phyloP scores from a whole-genome alignment of 2,329 filamentous ascomycete genomes.

The Bipolaris gigantea region DNA sequence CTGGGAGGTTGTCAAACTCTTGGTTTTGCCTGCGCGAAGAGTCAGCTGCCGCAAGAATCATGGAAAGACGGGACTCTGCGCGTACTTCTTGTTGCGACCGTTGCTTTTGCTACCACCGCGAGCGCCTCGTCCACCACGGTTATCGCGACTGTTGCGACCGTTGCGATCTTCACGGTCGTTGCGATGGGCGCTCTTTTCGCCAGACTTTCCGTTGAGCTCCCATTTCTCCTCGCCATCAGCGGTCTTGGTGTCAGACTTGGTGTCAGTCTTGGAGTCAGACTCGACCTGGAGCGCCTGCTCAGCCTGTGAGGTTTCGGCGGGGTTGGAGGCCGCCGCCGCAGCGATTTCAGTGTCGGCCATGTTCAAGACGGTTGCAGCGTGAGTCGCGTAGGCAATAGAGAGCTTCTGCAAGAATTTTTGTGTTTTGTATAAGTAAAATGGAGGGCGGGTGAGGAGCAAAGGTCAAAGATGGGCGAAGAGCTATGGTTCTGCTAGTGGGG shows the following conservation, averaged over 20 bases:
- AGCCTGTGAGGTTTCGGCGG: conserved; percentile 21
- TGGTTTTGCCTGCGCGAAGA: conserved; percentile 26
- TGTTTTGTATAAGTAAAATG: neutral
- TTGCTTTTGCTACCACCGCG: conserved; percentile 19
- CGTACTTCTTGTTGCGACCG: conserved; percentile 23
- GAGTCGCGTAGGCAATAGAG: conserved; percentile 10
- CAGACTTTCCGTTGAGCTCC: conserved; percentile 22
- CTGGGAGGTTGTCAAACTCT: conserved; percentile 56
- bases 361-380: conserved; percentile 7
- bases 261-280: conserved; percentile 16
- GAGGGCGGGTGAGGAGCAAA: conserved; percentile 8
- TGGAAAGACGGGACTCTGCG: neutral
- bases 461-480: conserved; percentile 4
- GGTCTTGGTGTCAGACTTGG: conserved; percentile 8
- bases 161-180: conserved; percentile 20
- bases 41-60: neutral
- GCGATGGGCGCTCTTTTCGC: conserved; percentile 16
- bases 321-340: conserved; percentile 22
- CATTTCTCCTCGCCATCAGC: conserved; percentile 22
- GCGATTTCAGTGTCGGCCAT: conserved; percentile 31
- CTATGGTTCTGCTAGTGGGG: conserved; percentile 16
- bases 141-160: conserved; percentile 14
- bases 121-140: conserved; percentile 17
- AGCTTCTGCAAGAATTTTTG: neutral
- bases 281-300: conserved; percentile 16